Percentiles rank a stretch among this genome's conserved stretches.
Conservation (phyloP, 345 rosid species). For the Lepidium didymum region DNA sequence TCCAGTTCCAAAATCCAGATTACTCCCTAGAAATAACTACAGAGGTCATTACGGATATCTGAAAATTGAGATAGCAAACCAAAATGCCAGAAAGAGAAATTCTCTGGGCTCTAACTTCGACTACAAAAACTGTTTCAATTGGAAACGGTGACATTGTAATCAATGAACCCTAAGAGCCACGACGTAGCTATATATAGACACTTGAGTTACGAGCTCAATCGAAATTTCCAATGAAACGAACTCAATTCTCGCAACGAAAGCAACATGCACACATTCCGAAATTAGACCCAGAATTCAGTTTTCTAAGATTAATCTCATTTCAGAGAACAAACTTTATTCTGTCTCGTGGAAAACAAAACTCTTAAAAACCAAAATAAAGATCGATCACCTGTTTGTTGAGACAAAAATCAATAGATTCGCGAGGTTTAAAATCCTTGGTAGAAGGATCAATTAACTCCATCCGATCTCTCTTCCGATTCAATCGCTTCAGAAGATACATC, state of each 20-base stretch:
- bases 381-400: constrained; percentile 41
- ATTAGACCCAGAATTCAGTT: neutral
- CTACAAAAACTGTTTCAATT: neutral
- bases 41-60: neutral
- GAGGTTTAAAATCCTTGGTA: constrained; percentile 23
- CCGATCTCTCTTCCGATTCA: constrained; percentile 32
- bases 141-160: neutral
- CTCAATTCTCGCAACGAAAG: neutral
- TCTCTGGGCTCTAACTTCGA: neutral
- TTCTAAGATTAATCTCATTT: neutral
- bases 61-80: neutral
- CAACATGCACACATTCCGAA: constrained; percentile 14
- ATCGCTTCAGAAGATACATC: constrained; percentile 31
- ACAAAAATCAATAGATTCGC: constrained; percentile 33
- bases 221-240: neutral
- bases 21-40: constrained; percentile 43
- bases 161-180: neutral
- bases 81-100: neutral
- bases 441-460: constrained; percentile 16
- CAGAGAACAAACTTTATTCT: neutral
- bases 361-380: neutral
- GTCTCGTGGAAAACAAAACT: neutral
- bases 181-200: neutral
- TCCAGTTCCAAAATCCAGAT: constrained; percentile 80
- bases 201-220: neutral